Percentiles rank a stretch among this genome's conserved stretches.
Conservation (phyloP, 148 eudicot genomes). For the Rhododendron kiyosumense region DNA sequence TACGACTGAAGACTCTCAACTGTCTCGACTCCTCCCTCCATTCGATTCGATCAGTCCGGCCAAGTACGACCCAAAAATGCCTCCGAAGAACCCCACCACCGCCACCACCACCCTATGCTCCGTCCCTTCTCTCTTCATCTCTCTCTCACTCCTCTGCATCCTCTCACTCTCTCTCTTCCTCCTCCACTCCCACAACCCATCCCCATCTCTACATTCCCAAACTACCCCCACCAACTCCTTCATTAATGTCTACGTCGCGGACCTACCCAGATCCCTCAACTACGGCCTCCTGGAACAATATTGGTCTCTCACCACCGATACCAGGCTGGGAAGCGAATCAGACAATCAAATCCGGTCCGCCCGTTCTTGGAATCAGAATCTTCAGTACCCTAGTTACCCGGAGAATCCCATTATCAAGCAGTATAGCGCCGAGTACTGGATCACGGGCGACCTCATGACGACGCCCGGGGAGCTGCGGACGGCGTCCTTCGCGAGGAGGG, state of each 20-base stretch:
- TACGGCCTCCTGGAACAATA: conserved; percentile 44
- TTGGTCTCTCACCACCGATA: conserved; percentile 61
- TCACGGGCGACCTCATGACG: conserved; percentile 79
- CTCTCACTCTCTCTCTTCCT: conserved; percentile 43
- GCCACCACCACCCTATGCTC: conserved; percentile 24
- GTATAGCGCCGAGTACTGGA: conserved; percentile 97
- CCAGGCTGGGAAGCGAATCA: conserved; percentile 64
- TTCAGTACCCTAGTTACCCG: conserved; percentile 47
- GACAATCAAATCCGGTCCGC: conserved; percentile 57
- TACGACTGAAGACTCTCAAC: too few species aligned
- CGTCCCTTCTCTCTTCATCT: conserved; percentile 37
- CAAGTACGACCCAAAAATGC: background rate
- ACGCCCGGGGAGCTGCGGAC: conserved; percentile 23
- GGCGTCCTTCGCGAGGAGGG: conserved; percentile 69
- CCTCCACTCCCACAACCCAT: conserved; percentile 21
- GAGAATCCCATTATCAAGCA: conserved; percentile 84
- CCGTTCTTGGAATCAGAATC: conserved; percentile 17
- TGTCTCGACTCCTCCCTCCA: too few species aligned
- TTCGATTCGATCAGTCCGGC: too few species aligned
- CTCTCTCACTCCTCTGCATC: conserved; percentile 33
- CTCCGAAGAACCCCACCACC: conserved; percentile 8
- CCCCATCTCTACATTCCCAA: conserved; percentile 22
- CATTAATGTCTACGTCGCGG: conserved; percentile 56
- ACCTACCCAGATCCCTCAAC: conserved; percentile 82
- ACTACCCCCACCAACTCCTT: conserved; percentile 17